Evolutionary conservation across 352 stramenopile genomes (phyloP), one percentile per base, ranked within the genome.

Genomic region (Pythium coloratum): DNA sequence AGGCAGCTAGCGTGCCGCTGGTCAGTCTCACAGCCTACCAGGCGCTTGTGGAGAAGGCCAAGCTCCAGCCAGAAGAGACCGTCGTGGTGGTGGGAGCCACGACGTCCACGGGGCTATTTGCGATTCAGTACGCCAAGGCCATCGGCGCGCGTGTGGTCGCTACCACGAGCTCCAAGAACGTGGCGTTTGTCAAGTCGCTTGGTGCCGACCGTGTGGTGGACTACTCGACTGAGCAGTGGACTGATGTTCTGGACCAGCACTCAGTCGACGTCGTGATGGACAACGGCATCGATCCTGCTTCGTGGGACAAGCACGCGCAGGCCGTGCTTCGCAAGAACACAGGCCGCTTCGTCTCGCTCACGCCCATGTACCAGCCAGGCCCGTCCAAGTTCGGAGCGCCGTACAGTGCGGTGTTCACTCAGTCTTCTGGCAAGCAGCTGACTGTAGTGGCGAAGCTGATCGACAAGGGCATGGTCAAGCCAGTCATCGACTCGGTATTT

Each of bases 331-430:
- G 26, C 6, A 80, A 80, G 70, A 26, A 64, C 42, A 72, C 62
- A 0, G 76, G 70, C 9, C 73, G 70, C n/a, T 82, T 80, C 57
- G 70, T 80, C 54, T 78, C 53, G 0, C 74, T 84, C n/a, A 2
- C 33, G 1, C 30, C 9, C 47, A 74, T 77, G 7, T 59, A 65
- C 54, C 55, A 75, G 7, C 77, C 70, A 2, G 77, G 77, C 28
- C 79, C 86, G 57, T 84, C 83, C 4, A 57, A 76, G 14, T 82
- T 91, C 13, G 82, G 80, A 33, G 82, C 80, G 13, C 51, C 40
- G 26, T 8, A 70, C 9, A 64, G 51, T 38, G 46, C 30, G 16
- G 67, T 75, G 1, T 56, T 65, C 4, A 26, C 54, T n/a, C 14
- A 67, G 38, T 54, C 76, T 9, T 56, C 33, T 13, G 70, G 69